Evolutionary conservation across 306 rosid species (phyloP).

Genomic region (Lagenaria siceraria): DNA sequence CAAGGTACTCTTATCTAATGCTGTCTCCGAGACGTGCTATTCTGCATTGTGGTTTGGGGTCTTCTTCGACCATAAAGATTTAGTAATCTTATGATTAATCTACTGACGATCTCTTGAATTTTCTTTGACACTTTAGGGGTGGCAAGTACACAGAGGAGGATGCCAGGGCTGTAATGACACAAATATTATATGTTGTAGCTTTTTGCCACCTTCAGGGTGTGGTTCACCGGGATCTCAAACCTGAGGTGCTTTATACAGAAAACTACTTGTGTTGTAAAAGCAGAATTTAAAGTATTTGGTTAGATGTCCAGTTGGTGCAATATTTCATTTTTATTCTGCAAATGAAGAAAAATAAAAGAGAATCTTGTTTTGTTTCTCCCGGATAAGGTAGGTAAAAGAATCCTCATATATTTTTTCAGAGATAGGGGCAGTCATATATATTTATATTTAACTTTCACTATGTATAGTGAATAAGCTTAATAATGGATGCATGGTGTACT

Average conservation of each 20-base stretch:
- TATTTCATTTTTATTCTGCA: not conserved
- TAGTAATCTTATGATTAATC: not conserved
- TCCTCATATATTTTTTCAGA: not conserved
- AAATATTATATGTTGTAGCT: slow-evolving; percentile 68
- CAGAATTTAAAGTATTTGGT: not conserved
- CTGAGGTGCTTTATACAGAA: slow-evolving; percentile 45
- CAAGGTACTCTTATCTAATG: slow-evolving; percentile 33
- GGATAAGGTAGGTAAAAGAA: not conserved
- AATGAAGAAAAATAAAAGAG: not conserved
- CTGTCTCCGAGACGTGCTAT: not conserved
- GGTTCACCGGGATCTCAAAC: slow-evolving; percentile 96
- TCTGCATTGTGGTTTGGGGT: not conserved
- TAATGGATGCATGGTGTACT: not conserved
- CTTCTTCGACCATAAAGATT: not conserved
- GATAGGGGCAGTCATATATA: not conserved
- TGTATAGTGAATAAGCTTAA: not conserved
- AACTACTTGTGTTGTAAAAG: not conserved
- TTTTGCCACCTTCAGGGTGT: slow-evolving; percentile 94
- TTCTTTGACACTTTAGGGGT: slow-evolving; percentile 41
- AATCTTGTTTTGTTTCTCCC: not conserved
- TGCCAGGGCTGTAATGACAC: slow-evolving; percentile 69
- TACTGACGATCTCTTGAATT: not conserved
- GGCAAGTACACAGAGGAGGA: slow-evolving; percentile 92
- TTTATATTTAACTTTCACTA: not conserved
- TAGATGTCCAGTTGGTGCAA: not conserved